Percentiles rank a stretch among this genome's conserved stretches.
phyloP scores from a whole-genome alignment of 441 rosid species.

The Corymbia citriodora region DNA sequence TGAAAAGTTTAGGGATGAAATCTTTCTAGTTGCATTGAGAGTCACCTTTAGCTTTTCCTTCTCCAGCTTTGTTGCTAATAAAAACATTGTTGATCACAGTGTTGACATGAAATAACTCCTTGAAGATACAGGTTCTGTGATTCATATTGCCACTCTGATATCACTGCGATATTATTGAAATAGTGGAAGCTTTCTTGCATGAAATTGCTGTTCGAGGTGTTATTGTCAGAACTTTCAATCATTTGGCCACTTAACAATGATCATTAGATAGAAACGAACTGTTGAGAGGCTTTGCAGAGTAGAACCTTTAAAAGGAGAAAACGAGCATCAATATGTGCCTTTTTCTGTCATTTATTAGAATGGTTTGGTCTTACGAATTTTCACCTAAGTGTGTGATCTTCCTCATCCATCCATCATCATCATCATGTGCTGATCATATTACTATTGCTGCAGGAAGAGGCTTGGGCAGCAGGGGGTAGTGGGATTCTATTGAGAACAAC shows the following conservation, averaged over 20 bases:
- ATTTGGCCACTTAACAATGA: not conserved
- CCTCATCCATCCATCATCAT: not conserved
- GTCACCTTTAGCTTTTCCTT: not conserved
- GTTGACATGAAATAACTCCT: not conserved
- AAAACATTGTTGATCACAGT: not conserved
- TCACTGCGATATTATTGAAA: not conserved
- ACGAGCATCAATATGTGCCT: not conserved
- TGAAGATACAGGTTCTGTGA: not conserved
- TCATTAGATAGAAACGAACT: not conserved
- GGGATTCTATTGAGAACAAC: conserved; percentile 82
- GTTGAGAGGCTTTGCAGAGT: not conserved
- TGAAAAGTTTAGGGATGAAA: not conserved
- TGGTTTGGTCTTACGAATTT: not conserved
- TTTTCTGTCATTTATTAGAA: not conserved
- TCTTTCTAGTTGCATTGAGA: not conserved
- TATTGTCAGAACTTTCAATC: not conserved
- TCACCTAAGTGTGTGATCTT: not conserved
- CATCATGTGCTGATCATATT: not conserved
- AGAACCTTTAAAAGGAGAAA: not conserved
- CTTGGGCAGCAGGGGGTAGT: conserved; percentile 99
- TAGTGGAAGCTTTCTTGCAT: not conserved
- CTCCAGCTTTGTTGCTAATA: not conserved
- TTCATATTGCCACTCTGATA: not conserved
- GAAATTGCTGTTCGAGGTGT: not conserved
- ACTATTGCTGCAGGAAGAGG: conserved; percentile 60